Conservation (phyloP, 345 rosid genomes). For the Acer campestre region DNA sequence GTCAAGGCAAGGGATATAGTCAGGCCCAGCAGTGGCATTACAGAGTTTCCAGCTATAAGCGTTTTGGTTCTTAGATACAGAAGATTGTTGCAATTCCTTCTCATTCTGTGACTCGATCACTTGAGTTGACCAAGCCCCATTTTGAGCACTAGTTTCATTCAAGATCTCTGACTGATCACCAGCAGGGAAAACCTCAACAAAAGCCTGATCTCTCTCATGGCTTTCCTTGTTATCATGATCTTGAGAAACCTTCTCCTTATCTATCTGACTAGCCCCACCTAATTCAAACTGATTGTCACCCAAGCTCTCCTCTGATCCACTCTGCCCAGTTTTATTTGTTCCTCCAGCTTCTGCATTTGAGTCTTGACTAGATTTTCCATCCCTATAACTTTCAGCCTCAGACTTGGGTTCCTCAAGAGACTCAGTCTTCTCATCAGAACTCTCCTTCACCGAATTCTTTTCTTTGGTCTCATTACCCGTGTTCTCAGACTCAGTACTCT, state of each 20-base stretch:
- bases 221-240: slow-evolving; percentile 38
- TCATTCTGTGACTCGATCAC: slow-evolving; percentile 82
- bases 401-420: no score
- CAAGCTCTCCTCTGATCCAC: slow-evolving; percentile 37
- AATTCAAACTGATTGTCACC: slow-evolving; percentile 39
- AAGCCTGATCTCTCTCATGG: slow-evolving; percentile 45
- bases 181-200: slow-evolving; percentile 43
- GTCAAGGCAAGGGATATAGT: slow-evolving; percentile 97
- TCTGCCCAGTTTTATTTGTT: slow-evolving; percentile 34
- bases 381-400: neutral
- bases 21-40: slow-evolving; percentile 85
- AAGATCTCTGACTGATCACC: slow-evolving; percentile 67
- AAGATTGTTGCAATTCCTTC: slow-evolving; percentile 61
- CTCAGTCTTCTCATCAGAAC: slow-evolving; percentile 24
- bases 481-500: slow-evolving; percentile 29
- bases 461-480: slow-evolving; percentile 26
- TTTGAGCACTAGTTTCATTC: slow-evolving; percentile 62
- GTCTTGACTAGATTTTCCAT: slow-evolving; percentile 32
- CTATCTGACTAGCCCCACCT: slow-evolving; percentile 28
- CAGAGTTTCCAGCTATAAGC: slow-evolving; percentile 71
- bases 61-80: slow-evolving; percentile 36
- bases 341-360: slow-evolving; percentile 32
- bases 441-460: slow-evolving; percentile 27
- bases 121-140: slow-evolving; percentile 81
- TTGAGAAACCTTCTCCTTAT: slow-evolving; percentile 26